Percentiles rank a stretch among this genome's conserved stretches.
These are phyloP conservation scores for Phytophthora palmivora DNA, from an alignment of 352 stramenopile genomes.

Conservation along the genomic window DNA sequence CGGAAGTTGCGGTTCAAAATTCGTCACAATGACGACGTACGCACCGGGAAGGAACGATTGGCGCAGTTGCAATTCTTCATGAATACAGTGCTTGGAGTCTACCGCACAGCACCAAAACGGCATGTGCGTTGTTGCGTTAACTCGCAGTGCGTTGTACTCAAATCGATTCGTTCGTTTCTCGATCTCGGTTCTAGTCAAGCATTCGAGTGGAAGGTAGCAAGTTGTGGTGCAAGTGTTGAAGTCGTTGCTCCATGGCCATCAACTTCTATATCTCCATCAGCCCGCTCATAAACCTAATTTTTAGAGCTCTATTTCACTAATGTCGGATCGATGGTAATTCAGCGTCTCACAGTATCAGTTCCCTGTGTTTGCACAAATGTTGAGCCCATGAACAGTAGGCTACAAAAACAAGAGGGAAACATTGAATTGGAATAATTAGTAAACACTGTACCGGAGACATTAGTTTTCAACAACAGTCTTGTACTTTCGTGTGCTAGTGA, in stretches of 20 bases:
- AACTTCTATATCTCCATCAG: background rate
- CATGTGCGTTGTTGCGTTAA: conserved; percentile 65
- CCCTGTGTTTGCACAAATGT: no score
- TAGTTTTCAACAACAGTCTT: no score
- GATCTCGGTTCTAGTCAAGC: conserved; percentile 16
- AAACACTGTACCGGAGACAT: no score
- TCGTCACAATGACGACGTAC: conserved; percentile 20
- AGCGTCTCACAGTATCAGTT: no score
- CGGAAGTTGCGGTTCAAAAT: conserved; percentile 37
- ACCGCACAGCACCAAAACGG: conserved; percentile 47
- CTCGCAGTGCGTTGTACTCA: conserved; percentile 48
- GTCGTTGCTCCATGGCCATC: background rate
- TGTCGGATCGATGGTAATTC: no score
- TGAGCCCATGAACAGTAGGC: no score
- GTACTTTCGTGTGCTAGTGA: no score
- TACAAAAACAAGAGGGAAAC: no score
- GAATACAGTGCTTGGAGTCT: conserved; percentile 50
- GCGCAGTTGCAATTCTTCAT: conserved; percentile 54
- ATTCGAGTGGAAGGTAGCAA: background rate
- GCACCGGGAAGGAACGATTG: conserved; percentile 39
- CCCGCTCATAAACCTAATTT: no score
- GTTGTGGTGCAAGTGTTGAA: no score
- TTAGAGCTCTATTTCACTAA: no score
- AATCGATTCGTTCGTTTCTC: conserved; percentile 54
- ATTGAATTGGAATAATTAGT: no score